These are phyloP conservation scores for Incumbomyces lentus DNA, from an alignment of 2,329 filamentous ascomycete species.

Conservation along the genomic window DNA sequence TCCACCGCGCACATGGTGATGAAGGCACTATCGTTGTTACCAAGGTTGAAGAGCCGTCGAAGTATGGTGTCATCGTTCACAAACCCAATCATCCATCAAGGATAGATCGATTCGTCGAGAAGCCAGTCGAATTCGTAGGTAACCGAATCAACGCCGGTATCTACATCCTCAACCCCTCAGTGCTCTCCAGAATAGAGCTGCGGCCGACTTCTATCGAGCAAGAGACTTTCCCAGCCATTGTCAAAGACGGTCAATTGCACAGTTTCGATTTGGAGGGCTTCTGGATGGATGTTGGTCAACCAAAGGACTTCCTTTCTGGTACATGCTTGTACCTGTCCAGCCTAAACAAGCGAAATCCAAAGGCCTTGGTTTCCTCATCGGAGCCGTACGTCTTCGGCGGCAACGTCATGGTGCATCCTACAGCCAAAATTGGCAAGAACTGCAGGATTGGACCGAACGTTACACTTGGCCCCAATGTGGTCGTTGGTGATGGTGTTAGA, in stretches of 20 bases:
- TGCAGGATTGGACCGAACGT: slow-evolving; percentile 97
- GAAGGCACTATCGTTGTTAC: slow-evolving; percentile 98
- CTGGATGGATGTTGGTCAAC: slow-evolving; percentile 99
- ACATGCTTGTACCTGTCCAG: slow-evolving; percentile 95
- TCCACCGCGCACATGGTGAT: slow-evolving; percentile 86
- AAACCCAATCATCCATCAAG: slow-evolving; percentile 81
- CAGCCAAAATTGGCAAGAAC: slow-evolving; percentile 94
- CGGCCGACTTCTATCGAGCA: slow-evolving; percentile 96
- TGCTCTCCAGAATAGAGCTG: slow-evolving; percentile 85
- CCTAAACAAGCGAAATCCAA: slow-evolving; percentile 78
- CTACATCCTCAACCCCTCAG: slow-evolving; percentile 91
- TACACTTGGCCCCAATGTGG: slow-evolving; percentile 83
- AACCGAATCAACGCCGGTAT: slow-evolving; percentile 98
- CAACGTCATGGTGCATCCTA: slow-evolving; percentile 89
- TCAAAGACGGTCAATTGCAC: slow-evolving; percentile 79
- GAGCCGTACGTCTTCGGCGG: slow-evolving; percentile 81
- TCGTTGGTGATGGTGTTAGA: slow-evolving; percentile 86
- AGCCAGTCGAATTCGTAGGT: slow-evolving; percentile 95
- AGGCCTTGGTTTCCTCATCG: slow-evolving; percentile 62
- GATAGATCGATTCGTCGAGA: slow-evolving; percentile 99
- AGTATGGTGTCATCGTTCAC: slow-evolving; percentile 98
- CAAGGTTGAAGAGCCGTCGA: slow-evolving; percentile 97
- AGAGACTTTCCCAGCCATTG: slow-evolving; percentile 94
- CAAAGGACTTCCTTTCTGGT: slow-evolving; percentile 93
- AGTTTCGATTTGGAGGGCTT: slow-evolving; percentile 94